Conservation (phyloP, 192 early-diverging fungal genomes). For the Haplosporangium gracile region DNA sequence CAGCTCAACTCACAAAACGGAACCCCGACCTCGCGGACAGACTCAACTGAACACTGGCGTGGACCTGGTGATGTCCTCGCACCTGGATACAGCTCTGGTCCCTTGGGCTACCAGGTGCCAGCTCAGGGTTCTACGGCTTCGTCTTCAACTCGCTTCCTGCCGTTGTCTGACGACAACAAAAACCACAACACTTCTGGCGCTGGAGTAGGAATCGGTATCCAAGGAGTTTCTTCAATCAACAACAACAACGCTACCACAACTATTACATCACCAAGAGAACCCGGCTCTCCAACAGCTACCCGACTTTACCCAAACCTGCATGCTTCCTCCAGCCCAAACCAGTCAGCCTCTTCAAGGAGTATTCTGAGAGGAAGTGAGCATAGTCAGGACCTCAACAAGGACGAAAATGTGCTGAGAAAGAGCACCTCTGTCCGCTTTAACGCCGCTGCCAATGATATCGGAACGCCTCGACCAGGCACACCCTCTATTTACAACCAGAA, state of each 20-base stretch:
- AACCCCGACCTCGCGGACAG: neutral
- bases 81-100: conserved; percentile 35
- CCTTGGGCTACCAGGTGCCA: conserved; percentile 30
- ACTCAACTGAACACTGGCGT: conserved; percentile 9
- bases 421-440: conserved; percentile 40
- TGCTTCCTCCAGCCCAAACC: neutral
- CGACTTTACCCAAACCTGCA: neutral
- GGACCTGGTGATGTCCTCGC: conserved; percentile 29
- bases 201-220: neutral
- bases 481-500: conserved; percentile 33
- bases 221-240: neutral
- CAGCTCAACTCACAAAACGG: conserved; percentile 1
- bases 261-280: neutral
- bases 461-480: conserved; percentile 13
- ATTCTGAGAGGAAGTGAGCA: conserved; percentile 15
- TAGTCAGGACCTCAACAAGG: conserved; percentile 14
- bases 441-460: conserved; percentile 8
- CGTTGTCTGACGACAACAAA: neutral
- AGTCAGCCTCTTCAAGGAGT: neutral
- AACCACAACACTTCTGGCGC: neutral
- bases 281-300: neutral
- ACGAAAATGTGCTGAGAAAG: conserved; percentile 8
- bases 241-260: neutral
- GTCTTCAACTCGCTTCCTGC: neutral
- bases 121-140: neutral